A percentile compares a stretch with the other conserved stretches of the same genome.
phyloP scores from a whole-genome alignment of 2,329 filamentous ascomycete species.

The Magnaporthiopsis incrustans region DNA sequence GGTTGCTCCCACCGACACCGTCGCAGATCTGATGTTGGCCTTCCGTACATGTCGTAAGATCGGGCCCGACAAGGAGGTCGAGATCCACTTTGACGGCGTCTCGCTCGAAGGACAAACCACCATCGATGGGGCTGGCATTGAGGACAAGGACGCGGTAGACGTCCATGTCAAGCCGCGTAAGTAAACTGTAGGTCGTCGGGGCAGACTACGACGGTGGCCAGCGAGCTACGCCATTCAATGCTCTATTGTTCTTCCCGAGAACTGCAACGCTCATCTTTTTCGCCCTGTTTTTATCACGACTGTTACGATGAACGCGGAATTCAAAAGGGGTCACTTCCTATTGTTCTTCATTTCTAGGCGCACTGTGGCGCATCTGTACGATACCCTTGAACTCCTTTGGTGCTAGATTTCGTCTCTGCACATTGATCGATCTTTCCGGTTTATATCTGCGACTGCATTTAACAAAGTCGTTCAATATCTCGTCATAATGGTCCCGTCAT shows the following conservation, averaged over 20 bases:
- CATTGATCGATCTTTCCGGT: not conserved
- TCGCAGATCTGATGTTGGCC: constrained; percentile 53
- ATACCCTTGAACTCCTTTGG: not conserved
- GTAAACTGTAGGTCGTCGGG: constrained; percentile 19
- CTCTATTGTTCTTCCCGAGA: not conserved
- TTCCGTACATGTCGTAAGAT: constrained; percentile 52
- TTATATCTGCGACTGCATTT: not conserved
- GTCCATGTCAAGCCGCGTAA: constrained; percentile 52
- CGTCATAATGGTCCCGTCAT: not conserved
- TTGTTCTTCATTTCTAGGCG: not conserved
- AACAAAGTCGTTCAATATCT: not conserved
- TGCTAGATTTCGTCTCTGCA: not conserved
- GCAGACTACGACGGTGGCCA: not conserved
- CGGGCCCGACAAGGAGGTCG: constrained; percentile 42
- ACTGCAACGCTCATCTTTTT: too few relatives aligned
- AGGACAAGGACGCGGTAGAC: constrained; percentile 68
- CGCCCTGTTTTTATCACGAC: not conserved
- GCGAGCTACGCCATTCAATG: too few relatives aligned
- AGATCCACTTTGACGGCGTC: constrained; percentile 70
- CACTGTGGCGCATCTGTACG: not conserved
- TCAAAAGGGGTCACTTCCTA: not conserved
- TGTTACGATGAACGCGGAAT: not conserved
- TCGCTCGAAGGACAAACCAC: constrained; percentile 50
- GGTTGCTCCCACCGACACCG: constrained; percentile 46
- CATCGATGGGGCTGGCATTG: constrained; percentile 61